These are phyloP conservation scores for Xylaria castorea DNA, from an alignment of 495 filamentous ascomycete species.

Conservation along the genomic window DNA sequence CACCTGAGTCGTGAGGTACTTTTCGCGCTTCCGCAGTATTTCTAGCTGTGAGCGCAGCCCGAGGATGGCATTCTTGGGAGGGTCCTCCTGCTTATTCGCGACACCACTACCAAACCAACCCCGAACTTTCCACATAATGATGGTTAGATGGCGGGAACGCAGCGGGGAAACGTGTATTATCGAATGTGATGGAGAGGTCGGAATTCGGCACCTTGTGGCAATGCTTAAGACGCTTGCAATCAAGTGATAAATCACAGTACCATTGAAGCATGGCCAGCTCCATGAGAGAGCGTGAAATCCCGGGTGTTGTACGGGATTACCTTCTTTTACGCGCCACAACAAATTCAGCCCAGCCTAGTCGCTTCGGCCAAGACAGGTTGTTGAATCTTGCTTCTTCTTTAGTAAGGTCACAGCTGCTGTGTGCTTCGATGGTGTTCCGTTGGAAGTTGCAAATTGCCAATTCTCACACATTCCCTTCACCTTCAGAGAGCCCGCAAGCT, in stretches of 20 bases:
- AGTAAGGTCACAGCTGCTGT: background rate
- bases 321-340: background rate
- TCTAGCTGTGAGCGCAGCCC: slow-evolving; percentile 86
- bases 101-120: slow-evolving; percentile 83
- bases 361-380: background rate
- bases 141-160: slow-evolving; percentile 17
- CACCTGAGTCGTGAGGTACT: slow-evolving; percentile 87
- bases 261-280: background rate
- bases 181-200: background rate
- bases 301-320: background rate
- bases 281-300: background rate
- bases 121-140: slow-evolving; percentile 70
- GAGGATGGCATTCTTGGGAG: slow-evolving; percentile 96
- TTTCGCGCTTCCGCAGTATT: slow-evolving; percentile 96
- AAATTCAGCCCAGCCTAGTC: background rate
- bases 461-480: background rate
- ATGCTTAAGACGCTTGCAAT: background rate
- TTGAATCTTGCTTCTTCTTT: background rate
- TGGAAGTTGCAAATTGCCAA: background rate
- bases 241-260: background rate
- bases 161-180: background rate
- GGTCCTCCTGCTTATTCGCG: slow-evolving; percentile 80
- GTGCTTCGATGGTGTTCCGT: background rate
- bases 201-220: background rate
- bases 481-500: background rate